These are phyloP conservation scores for Lactarius deliciosus DNA, from an alignment of 768 basidiomycete genomes.

Conservation along the genomic window DNA sequence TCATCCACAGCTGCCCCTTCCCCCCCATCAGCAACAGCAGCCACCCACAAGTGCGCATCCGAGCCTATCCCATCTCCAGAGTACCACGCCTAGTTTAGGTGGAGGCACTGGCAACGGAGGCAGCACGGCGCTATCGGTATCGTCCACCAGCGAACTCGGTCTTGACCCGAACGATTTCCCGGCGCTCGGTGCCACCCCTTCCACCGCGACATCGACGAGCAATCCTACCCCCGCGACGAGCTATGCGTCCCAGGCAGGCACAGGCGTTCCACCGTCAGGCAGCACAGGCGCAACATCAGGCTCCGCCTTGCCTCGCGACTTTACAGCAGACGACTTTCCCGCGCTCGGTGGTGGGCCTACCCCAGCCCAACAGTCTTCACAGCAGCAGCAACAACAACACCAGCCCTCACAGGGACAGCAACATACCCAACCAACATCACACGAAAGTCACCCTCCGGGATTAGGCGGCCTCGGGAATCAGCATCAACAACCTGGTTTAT, in stretches of 20 bases:
- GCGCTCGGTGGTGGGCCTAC: slow-evolving; percentile 71
- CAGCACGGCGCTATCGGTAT: slow-evolving; percentile 56
- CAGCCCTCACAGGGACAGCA: slow-evolving; percentile 34
- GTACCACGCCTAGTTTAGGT: slow-evolving; percentile 42
- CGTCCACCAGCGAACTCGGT: slow-evolving; percentile 70
- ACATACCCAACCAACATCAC: slow-evolving; percentile 35
- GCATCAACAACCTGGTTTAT: slow-evolving; percentile 63
- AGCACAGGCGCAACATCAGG: slow-evolving; percentile 36
- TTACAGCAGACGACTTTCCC: slow-evolving; percentile 89
- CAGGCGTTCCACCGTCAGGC: slow-evolving; percentile 51
- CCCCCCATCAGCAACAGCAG: slow-evolving; percentile 42
- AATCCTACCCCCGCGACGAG: slow-evolving; percentile 51
- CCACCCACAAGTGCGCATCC: slow-evolving; percentile 53
- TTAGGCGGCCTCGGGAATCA: slow-evolving; percentile 61
- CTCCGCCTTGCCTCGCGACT: slow-evolving; percentile 54
- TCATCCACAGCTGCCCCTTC: slow-evolving; percentile 39
- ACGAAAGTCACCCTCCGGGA: slow-evolving; percentile 64
- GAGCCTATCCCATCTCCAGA: slow-evolving; percentile 54
- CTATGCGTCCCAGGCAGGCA: slow-evolving; percentile 82
- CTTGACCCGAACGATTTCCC: slow-evolving; percentile 88
- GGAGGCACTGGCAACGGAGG: slow-evolving; percentile 9
- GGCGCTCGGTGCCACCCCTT: slow-evolving; percentile 70
- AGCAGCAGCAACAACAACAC: slow-evolving; percentile 35
- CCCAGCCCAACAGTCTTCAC: slow-evolving; percentile 34
- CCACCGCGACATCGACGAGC: slow-evolving; percentile 39